Conservation (phyloP, 1,284 basidiomycete species). For the Wallemia ichthyophaga region DNA sequence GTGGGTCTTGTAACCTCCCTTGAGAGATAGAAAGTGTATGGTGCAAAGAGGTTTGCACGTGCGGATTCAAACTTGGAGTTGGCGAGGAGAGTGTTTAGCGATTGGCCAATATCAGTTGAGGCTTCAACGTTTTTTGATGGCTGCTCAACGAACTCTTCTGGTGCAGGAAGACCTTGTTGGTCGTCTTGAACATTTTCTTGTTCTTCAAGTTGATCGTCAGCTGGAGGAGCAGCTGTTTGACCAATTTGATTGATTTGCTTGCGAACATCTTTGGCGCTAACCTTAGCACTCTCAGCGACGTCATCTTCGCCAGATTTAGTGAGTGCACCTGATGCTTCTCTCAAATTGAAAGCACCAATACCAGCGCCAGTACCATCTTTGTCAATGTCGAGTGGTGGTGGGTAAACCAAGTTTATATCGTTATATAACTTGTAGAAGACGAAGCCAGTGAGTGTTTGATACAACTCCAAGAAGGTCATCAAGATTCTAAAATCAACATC, state of each 20-base stretch:
- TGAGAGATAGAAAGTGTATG: constrained; percentile 80
- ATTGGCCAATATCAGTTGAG: constrained; percentile 20
- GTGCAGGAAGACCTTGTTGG: constrained; percentile 23
- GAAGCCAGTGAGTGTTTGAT: constrained; percentile 86
- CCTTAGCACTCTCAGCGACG: constrained; percentile 15
- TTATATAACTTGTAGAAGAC: constrained; percentile 92
- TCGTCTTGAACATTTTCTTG: constrained; percentile 10
- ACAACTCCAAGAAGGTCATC: constrained; percentile 91
- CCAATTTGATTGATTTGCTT: constrained; percentile 21
- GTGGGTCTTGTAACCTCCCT: constrained; percentile 72
- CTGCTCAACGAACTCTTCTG: constrained; percentile 19
- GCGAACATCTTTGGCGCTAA: constrained; percentile 20
- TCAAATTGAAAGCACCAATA: constrained; percentile 63
- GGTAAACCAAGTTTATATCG: constrained; percentile 77
- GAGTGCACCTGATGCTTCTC: constrained; percentile 17
- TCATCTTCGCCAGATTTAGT: constrained; percentile 12
- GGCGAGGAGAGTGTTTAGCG: constrained; percentile 31
- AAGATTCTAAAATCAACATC: constrained; percentile 97
- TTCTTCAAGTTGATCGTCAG: constrained; percentile 5
- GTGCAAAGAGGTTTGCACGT: constrained; percentile 36
- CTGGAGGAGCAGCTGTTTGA: constrained; percentile 7
- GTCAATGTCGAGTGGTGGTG: constrained; percentile 54
- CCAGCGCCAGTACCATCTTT: constrained; percentile 72
- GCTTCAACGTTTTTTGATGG: constrained; percentile 29
- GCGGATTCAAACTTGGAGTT: constrained; percentile 22